A percentile compares a stretch with the other conserved stretches of the same genome.
Evolutionary conservation across 2,329 filamentous ascomycete species (phyloP).

Genomic region (Taxawa tesnikishii): DNA sequence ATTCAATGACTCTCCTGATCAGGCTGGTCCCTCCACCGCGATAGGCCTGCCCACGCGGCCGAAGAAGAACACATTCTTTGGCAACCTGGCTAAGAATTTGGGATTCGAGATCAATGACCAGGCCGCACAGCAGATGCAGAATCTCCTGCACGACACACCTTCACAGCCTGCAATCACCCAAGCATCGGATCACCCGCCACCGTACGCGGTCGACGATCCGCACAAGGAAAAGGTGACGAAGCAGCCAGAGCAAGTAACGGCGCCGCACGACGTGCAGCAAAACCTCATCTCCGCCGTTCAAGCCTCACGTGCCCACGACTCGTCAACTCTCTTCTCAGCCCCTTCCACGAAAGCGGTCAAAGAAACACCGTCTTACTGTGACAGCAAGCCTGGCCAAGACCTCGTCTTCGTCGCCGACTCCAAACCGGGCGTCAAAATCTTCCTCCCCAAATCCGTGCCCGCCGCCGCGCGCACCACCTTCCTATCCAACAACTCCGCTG

Average conservation of each 20-base stretch:
- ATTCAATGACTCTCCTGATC: constrained; percentile 49
- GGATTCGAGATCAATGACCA: constrained; percentile 47
- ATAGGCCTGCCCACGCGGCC: constrained; percentile 4
- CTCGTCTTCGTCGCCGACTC: constrained; percentile 59
- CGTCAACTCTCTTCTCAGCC: constrained; percentile 57
- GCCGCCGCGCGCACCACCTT: constrained; percentile 40
- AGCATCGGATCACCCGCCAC: constrained; percentile 17
- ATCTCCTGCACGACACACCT: constrained; percentile 13
- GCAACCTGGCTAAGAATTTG: constrained; percentile 53
- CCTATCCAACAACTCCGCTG: constrained; percentile 44
- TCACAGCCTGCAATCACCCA: constrained; percentile 1
- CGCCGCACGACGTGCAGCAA: constrained; percentile 43
- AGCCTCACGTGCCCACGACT: constrained; percentile 65
- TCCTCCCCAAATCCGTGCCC: constrained; percentile 47
- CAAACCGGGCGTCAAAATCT: constrained; percentile 61
- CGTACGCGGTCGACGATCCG: constrained; percentile 15
- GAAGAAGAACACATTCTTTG: constrained; percentile 50
- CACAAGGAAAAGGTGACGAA: constrained; percentile 10
- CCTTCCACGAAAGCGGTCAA: constrained; percentile 62
- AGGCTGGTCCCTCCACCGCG: background rate
- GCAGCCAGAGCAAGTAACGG: constrained; percentile 23
- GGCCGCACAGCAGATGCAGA: constrained; percentile 24
- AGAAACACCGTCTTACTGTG: constrained; percentile 74
- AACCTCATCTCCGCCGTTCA: constrained; percentile 69
- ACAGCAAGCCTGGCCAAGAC: constrained; percentile 61